Evolutionary conservation across 1,139 yeast genomes (phyloP).

Genomic region (Saccharomyces pastorianus): DNA sequence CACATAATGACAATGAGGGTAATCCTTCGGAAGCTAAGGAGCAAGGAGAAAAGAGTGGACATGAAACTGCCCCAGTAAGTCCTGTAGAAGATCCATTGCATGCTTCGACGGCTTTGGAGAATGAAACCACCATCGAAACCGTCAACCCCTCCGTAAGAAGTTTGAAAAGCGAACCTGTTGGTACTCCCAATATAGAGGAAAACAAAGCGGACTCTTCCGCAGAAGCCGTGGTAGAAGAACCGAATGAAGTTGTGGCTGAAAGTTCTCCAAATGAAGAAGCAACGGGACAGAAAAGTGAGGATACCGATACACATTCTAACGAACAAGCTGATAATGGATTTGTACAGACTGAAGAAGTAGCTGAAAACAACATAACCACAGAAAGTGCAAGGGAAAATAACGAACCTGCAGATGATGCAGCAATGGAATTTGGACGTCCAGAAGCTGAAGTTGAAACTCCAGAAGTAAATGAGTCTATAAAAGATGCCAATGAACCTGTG

Average conservation of each 20-base stretch:
- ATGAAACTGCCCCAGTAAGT: slow-evolving; percentile 2
- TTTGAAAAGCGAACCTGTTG: not conserved
- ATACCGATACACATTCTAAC: not conserved
- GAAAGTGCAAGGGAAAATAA: slow-evolving; percentile 6
- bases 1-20: slow-evolving; percentile 1
- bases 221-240: not conserved
- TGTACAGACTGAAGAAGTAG: slow-evolving; percentile 1
- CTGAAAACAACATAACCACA: not conserved
- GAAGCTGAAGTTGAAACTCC: not conserved
- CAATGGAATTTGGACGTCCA: not conserved
- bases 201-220: not conserved
- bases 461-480: not conserved
- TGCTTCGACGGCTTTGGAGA: not conserved
- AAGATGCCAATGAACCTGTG: not conserved
- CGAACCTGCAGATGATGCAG: slow-evolving; percentile 5
- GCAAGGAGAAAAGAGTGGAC: not conserved
- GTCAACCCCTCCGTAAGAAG: not conserved
- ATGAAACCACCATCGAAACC: not conserved
- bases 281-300: not conserved
- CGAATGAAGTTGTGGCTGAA: slow-evolving; percentile 54
- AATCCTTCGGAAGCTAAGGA: not conserved
- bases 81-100: not conserved
- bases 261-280: slow-evolving; percentile 4
- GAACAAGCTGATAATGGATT: not conserved
- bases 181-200: not conserved